phyloP scores from a whole-genome alignment of 768 basidiomycete genomes.

The Naganishia antarctica region DNA sequence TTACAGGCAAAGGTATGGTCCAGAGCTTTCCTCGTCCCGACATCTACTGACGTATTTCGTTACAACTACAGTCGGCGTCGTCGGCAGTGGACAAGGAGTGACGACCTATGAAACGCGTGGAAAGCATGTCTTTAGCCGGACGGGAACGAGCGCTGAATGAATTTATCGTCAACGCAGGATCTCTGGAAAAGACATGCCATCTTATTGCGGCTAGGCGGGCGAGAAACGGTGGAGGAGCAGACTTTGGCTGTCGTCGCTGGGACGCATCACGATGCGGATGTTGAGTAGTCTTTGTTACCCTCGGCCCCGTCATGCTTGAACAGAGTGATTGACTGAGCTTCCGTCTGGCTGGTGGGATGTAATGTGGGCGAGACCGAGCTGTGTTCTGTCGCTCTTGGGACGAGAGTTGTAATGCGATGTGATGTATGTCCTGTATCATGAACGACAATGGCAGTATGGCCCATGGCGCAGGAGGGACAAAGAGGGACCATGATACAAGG shows the following conservation, averaged over 20 bases:
- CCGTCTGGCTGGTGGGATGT: not conserved
- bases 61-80: constrained; percentile 44
- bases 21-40: not conserved
- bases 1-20: constrained; percentile 32
- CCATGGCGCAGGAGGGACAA: too few species aligned
- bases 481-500: too few species aligned
- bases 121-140: constrained; percentile 39
- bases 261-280: constrained; percentile 2
- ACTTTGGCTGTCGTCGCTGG: not conserved
- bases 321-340: constrained; percentile 4
- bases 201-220: not conserved
- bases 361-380: too few species aligned
- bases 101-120: constrained; percentile 47
- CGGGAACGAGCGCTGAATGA: constrained; percentile 12
- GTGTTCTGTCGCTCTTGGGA: too few species aligned
- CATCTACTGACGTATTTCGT: too few species aligned
- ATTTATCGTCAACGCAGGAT: constrained; percentile 6
- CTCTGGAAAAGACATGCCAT: not conserved
- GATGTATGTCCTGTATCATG: too few species aligned
- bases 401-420: too few species aligned
- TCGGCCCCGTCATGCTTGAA: constrained; percentile 14
- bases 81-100: constrained; percentile 45
- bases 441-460: too few species aligned
- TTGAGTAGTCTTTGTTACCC: constrained; percentile 19
- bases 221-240: not conserved